Evolutionary conservation across 345 rosid genomes (phyloP), one percentile per base, ranked within the genome.

Genomic region (Bruguiera sexangula): DNA sequence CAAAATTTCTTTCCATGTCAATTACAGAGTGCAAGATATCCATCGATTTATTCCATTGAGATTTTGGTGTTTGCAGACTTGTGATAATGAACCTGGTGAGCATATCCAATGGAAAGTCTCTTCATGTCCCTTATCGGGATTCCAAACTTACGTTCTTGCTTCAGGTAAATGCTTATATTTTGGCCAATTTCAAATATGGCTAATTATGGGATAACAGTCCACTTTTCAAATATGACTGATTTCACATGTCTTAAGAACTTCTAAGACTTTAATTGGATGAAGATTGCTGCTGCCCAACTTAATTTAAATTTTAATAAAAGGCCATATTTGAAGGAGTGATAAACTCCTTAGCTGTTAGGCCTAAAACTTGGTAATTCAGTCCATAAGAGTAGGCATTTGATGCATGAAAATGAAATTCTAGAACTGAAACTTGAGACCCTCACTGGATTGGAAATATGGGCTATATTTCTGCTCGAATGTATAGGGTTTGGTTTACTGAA

Each of bases 91-190:
- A 96, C 78, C 97, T 96, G 60, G 94, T 92, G 56, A 92, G 87
- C 77, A 69, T 92, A 73, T 96, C 99, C 66, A 92, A 90, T 81
- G 99, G 99, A 67, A 96, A 89, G 84, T 80, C 99, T 6, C 94
- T 79, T 29, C 99, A 96, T 80, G 98, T 96, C 70, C 99, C 99
- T 66, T 96, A 96, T 54, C 82, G 99, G 73, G 99, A 96, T 78
- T 96, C 99, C 30, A 96, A 92, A 84, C 98, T 96, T 68, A 96
- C 99, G 13, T 92, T 96, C 82, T 83, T 92, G 81, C 99, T 96
- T 78, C 99, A 96, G 97, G 99, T 87, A 82, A 34, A 71, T 55
- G 2, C 24, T 48, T 20, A 5, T 51, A 58, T 43, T 43, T 43
- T 13, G 50, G 19, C 50, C 18, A 13, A 43, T 43, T 11, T 43